phyloP scores from a whole-genome alignment of 129 eudicot genomes.

The Chrysanthemum makinoi region DNA sequence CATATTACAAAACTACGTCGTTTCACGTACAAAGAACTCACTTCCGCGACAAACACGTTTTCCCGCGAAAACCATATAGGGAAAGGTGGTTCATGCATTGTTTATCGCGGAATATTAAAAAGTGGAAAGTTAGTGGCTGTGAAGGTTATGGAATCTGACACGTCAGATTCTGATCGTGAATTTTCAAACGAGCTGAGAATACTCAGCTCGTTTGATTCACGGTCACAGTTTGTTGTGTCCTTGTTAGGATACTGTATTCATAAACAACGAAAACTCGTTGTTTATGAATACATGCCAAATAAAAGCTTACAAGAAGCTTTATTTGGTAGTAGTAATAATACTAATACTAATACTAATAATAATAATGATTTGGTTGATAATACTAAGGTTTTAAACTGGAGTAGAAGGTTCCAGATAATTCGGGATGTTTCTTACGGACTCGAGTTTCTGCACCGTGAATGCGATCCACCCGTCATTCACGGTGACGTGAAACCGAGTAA shows the following conservation, averaged over 20 bases:
- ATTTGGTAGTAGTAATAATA: constrained; percentile 16
- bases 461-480: constrained; percentile 97
- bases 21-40: constrained; percentile 71
- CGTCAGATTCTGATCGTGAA: constrained; percentile 65
- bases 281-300: constrained; percentile 96
- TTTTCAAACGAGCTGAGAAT: constrained; percentile 80
- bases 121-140: constrained; percentile 85
- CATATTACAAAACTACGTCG: constrained; percentile 60
- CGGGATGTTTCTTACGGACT: constrained; percentile 76
- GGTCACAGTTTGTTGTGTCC: constrained; percentile 58
- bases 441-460: constrained; percentile 75
- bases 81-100: constrained; percentile 90
- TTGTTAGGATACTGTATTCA: constrained; percentile 81
- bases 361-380: too few relatives aligned
- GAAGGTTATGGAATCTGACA: constrained; percentile 60
- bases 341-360: too few relatives aligned
- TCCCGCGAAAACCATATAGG: constrained; percentile 61
- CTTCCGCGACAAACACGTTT: constrained; percentile 77
- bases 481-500: constrained; percentile 98
- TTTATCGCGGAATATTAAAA: constrained; percentile 66
- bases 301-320: constrained; percentile 75
- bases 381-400: constrained; percentile 45
- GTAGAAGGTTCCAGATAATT: constrained; percentile 55
- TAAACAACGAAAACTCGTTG: constrained; percentile 59
- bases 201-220: constrained; percentile 51